These are phyloP conservation scores for Coemansia sp. DNA, from an alignment of 371 early-diverging fungal species.

Conservation along the genomic window DNA sequence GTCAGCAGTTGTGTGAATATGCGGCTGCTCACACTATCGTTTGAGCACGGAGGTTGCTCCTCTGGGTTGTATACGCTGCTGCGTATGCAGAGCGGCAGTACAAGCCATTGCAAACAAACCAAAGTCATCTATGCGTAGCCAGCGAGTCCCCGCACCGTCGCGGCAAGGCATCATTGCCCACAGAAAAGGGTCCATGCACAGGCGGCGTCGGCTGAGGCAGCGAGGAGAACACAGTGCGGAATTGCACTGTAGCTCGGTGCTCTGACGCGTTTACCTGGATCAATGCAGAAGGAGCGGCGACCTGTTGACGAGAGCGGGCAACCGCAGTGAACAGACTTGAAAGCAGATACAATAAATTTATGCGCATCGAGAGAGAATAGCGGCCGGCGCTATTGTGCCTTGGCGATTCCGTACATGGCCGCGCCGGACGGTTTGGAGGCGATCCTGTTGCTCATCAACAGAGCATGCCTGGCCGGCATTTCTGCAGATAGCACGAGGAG, in stretches of 20 bases:
- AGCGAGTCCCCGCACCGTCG: background rate
- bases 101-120: background rate
- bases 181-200: background rate
- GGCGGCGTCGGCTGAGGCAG: constrained; percentile 1
- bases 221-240: background rate
- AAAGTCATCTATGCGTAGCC: constrained; percentile 1
- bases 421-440: background rate
- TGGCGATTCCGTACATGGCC: constrained; percentile 7
- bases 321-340: background rate
- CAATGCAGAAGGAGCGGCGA: no score
- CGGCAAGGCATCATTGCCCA: background rate
- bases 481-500: constrained; percentile 5
- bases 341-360: constrained; percentile 22
- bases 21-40: background rate
- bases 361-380: constrained; percentile 10
- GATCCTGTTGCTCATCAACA: constrained; percentile 6
- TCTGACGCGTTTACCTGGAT: background rate
- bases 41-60: background rate
- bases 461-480: constrained; percentile 2
- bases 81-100: background rate
- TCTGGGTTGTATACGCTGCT: background rate
- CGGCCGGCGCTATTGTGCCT: constrained; percentile 6
- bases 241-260: background rate
- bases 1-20: constrained; percentile 10
- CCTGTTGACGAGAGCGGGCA: constrained; percentile 1